These are phyloP conservation scores for Thalia dealbata DNA, from an alignment of 176 grass and related monocot species.

Conservation along the genomic window DNA sequence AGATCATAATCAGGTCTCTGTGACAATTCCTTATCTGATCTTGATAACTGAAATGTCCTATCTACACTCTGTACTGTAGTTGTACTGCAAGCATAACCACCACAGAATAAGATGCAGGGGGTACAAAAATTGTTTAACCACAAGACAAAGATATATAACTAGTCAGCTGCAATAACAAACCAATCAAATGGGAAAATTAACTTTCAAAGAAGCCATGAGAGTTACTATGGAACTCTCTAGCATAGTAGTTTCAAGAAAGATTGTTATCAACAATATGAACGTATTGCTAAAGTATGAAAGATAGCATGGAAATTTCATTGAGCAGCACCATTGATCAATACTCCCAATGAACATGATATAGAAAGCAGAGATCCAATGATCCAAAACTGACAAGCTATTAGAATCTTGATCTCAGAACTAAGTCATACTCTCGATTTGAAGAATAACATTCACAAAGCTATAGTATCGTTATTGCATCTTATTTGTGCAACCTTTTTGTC, in stretches of 20 bases:
- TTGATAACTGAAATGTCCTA: conserved; percentile 74
- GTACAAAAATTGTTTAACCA: conserved; percentile 14
- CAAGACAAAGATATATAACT: not conserved
- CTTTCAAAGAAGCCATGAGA: not conserved
- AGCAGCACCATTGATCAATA: not conserved
- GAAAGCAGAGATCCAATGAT: too few relatives aligned
- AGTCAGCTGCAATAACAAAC: not conserved
- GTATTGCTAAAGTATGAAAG: not conserved
- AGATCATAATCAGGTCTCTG: conserved; percentile 76
- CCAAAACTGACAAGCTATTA: too few relatives aligned
- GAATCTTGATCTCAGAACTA: too few relatives aligned
- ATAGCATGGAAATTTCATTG: not conserved
- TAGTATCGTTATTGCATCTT: not conserved
- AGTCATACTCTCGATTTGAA: too few relatives aligned
- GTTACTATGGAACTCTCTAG: not conserved
- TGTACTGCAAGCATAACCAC: conserved; percentile 32
- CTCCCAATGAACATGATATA: too few relatives aligned
- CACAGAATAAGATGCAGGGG: conserved; percentile 1
- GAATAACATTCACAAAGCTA: not conserved
- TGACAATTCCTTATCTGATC: conserved; percentile 59
- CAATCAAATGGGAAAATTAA: not conserved
- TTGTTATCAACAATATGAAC: not conserved
- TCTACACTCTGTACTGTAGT: conserved; percentile 54
- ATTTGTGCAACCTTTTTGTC: not conserved
- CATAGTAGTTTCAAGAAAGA: not conserved